A percentile compares a stretch with the other conserved stretches of the same genome.
phyloP scores from a whole-genome alignment of 2,329 filamentous ascomycete genomes.

The Trichoderma simmonsii region DNA sequence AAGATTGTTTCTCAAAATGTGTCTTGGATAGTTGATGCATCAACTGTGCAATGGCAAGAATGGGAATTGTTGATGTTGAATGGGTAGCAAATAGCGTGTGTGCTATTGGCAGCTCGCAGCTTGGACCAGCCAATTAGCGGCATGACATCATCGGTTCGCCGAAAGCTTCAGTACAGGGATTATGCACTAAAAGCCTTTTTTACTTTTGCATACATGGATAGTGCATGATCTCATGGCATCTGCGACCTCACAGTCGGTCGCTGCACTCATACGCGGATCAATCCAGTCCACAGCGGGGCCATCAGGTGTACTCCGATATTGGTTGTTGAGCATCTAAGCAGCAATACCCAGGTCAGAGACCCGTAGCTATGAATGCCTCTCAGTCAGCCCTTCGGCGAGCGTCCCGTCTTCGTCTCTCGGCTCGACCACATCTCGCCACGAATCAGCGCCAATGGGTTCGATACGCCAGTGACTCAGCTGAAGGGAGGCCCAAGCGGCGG shows the following conservation, averaged over 20 bases:
- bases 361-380: slow-evolving; percentile 32
- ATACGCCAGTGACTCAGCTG: slow-evolving; percentile 25
- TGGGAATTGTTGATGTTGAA: not conserved
- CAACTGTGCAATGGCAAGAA: not conserved
- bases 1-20: not conserved
- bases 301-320: not conserved
- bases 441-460: slow-evolving; percentile 32
- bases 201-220: not conserved
- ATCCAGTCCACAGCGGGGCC: not conserved
- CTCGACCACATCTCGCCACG: slow-evolving; percentile 24
- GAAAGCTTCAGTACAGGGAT: slow-evolving; percentile 13
- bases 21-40: not conserved
- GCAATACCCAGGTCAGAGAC: not conserved
- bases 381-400: slow-evolving; percentile 30
- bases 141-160: slow-evolving; percentile 14
- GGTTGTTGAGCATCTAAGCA: not conserved
- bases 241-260: not conserved
- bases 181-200: slow-evolving; percentile 4
- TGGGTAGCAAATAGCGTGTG: slow-evolving; percentile 16
- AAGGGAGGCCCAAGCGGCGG: slow-evolving; percentile 23
- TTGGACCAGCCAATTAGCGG: slow-evolving; percentile 10
- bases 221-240: slow-evolving; percentile 18
- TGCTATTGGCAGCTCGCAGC: slow-evolving; percentile 30
- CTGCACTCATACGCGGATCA: slow-evolving; percentile 2
- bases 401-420: slow-evolving; percentile 25